phyloP scores from a whole-genome alignment of 768 basidiomycete genomes.

The Neoboletus subvelutipes region DNA sequence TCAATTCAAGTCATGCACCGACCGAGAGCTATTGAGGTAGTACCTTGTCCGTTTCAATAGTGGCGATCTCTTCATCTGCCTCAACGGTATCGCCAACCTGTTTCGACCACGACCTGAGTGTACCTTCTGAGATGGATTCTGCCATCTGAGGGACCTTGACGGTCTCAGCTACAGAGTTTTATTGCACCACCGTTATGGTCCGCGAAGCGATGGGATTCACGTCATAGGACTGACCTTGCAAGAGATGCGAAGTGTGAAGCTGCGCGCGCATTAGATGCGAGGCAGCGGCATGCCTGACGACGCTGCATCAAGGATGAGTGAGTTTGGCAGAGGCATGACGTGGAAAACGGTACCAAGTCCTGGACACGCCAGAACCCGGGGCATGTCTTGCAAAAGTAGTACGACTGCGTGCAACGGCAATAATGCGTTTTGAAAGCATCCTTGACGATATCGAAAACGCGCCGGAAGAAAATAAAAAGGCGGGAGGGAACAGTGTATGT shows the following conservation, averaged over 20 bases:
- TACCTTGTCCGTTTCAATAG: conserved; percentile 99
- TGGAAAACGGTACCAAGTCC: conserved; percentile 45
- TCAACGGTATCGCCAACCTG: conserved; percentile 89
- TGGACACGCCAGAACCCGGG: conserved; percentile 37
- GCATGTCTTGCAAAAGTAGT: conserved; percentile 41
- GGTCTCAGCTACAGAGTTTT: conserved; percentile 63
- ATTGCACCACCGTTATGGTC: conserved; percentile 11
- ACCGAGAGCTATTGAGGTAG: background rate
- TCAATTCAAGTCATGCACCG: background rate
- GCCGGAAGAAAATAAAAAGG: background rate
- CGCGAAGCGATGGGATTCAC: conserved; percentile 7
- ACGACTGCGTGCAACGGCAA: conserved; percentile 63
- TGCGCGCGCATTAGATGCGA: conserved; percentile 52
- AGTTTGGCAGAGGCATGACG: background rate
- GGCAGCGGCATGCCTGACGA: conserved; percentile 45
- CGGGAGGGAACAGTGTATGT: background rate
- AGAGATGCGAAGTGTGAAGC: conserved; percentile 68
- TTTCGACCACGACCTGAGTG: conserved; percentile 92
- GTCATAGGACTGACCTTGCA: conserved; percentile 55
- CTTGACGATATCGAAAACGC: background rate
- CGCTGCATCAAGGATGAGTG: conserved; percentile 2
- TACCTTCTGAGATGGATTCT: conserved; percentile 97
- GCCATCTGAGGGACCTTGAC: conserved; percentile 98
- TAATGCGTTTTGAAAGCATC: conserved; percentile 73
- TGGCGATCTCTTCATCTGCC: conserved; percentile 94